Evolutionary conservation across 2,329 filamentous ascomycete genomes (phyloP).

Genomic region (Mycosphaerella sp.): DNA sequence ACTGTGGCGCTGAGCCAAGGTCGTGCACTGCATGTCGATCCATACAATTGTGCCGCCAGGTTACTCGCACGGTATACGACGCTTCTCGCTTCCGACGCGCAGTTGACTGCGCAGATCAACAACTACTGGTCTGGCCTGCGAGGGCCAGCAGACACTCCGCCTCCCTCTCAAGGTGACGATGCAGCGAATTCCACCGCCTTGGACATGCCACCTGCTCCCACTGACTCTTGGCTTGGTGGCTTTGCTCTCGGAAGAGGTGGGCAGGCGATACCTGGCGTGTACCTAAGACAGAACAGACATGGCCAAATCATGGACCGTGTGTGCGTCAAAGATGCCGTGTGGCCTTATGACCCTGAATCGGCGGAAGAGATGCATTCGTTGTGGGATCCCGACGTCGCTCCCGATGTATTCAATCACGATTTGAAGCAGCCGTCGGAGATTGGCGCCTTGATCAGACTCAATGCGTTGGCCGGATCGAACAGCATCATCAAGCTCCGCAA

Average conservation of each 20-base stretch:
- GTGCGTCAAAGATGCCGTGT: constrained; percentile 5
- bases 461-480: not conserved
- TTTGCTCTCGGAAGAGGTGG: not conserved
- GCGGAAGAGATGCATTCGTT: not conserved
- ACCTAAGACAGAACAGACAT: constrained; percentile 3
- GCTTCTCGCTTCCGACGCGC: not conserved
- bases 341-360: not conserved
- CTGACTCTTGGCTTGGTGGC: not conserved
- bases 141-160: not conserved
- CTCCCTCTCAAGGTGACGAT: not conserved
- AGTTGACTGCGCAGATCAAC: not conserved
- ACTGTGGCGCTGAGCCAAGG: not conserved
- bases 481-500: constrained; percentile 4
- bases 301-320: constrained; percentile 5
- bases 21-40: not conserved
- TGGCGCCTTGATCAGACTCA: constrained; percentile 3
- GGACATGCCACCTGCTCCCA: not conserved
- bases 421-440: constrained; percentile 1
- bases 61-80: not conserved
- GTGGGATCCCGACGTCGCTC: not conserved
- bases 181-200: not conserved
- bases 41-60: not conserved
- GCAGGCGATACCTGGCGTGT: not conserved
- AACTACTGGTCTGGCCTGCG: not conserved
- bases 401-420: not conserved